Evolutionary conservation across 805 yeast species (phyloP).

Genomic region (Sugiyamaella boreocaroliniensis): DNA sequence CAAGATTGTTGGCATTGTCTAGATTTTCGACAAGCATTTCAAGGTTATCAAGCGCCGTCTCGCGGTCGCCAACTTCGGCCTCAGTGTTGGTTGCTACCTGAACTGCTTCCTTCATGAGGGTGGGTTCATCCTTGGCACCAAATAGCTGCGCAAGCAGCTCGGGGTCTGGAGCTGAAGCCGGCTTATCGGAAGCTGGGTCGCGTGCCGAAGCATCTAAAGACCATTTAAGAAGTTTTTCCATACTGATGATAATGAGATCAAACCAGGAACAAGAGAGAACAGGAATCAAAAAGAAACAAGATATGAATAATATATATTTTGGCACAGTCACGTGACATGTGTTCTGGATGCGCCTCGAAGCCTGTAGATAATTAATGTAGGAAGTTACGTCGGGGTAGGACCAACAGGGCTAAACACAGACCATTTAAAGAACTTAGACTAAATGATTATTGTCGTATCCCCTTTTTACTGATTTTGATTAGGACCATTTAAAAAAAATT

Average conservation of each 20-base stretch:
- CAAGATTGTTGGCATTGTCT: conserved; percentile 91
- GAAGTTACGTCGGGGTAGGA: too few species aligned
- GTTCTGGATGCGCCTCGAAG: neutral
- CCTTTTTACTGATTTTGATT: too few species aligned
- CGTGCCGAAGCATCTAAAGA: conserved; percentile 72
- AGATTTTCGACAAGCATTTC: conserved; percentile 90
- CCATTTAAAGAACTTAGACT: too few species aligned
- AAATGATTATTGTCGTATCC: too few species aligned
- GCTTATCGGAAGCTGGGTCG: conserved; percentile 33
- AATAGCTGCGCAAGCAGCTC: conserved; percentile 70
- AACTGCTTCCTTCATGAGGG: conserved; percentile 76
- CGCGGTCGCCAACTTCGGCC: conserved; percentile 54
- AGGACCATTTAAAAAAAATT: neutral
- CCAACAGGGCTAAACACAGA: too few species aligned
- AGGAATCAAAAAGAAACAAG: neutral
- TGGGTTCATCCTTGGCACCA: conserved; percentile 81
- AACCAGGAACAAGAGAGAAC: neutral
- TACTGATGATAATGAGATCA: conserved; percentile 24
- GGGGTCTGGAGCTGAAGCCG: conserved; percentile 64
- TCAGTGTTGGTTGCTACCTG: conserved; percentile 51
- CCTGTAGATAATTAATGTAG: neutral
- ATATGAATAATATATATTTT: neutral
- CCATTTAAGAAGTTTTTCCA: conserved; percentile 94
- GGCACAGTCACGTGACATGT: neutral
- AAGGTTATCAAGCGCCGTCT: conserved; percentile 79